These are phyloP conservation scores for Vaccinium macrocarpon DNA, from an alignment of 148 eudicot genomes.

Conservation along the genomic window DNA sequence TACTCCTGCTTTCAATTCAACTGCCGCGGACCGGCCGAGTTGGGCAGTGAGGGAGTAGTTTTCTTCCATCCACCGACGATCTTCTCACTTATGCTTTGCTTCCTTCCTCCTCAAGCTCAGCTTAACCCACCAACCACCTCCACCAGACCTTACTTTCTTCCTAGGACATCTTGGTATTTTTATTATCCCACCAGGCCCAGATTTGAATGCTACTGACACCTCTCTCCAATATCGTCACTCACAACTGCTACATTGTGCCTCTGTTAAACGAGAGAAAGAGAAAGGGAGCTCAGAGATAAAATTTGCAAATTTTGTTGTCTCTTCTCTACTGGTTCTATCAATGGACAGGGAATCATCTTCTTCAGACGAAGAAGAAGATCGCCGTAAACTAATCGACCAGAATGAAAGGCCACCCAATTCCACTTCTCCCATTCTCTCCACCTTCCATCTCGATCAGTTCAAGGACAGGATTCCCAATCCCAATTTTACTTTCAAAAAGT, in stretches of 20 bases:
- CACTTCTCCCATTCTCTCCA: constrained; percentile 28
- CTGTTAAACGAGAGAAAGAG: too few relatives aligned
- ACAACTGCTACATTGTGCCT: too few relatives aligned
- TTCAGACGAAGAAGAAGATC: constrained; percentile 76
- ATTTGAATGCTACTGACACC: too few relatives aligned
- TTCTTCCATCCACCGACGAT: background rate
- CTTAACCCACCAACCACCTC: background rate
- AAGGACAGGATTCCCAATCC: background rate
- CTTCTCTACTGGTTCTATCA: background rate
- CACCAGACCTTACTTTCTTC: background rate
- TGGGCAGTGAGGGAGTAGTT: constrained; percentile 1
- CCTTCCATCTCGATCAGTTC: constrained; percentile 41
- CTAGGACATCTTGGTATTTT: background rate
- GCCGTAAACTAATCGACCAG: constrained; percentile 39
- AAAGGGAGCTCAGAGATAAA: too few relatives aligned
- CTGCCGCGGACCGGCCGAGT: background rate
- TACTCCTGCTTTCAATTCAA: too few relatives aligned
- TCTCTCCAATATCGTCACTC: background rate
- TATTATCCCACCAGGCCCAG: too few relatives aligned
- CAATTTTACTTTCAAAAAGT: constrained; percentile 39
- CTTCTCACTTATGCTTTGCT: background rate
- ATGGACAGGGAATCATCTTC: constrained; percentile 39
- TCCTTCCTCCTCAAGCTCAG: background rate
- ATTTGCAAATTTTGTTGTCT: background rate
- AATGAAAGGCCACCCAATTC: constrained; percentile 22